Base-by-base conservation (phyloP, 1,284 basidiomycete species). In the Cryptococcus sp. region DNA sequence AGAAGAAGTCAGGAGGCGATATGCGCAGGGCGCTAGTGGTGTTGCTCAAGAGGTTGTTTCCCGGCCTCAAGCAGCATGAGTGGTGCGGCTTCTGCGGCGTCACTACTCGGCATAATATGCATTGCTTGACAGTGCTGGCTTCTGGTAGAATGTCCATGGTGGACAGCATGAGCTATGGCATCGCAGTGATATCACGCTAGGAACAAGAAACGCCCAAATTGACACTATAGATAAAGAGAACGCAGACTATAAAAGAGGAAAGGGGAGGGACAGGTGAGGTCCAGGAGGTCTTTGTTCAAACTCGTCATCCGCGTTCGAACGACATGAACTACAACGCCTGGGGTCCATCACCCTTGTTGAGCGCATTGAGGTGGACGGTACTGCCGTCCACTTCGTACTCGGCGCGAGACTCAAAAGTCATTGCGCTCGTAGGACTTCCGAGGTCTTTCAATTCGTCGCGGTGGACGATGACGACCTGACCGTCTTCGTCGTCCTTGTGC, bases 281-380 rank as follows among this genome's bases (percentile, higher is more conserved):
- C 25, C 25, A 25, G 25, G 25, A 25, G 30, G 5, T 35, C 8
- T 10, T 5, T 35, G 30, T 35, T 35, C 30, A 13, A 13, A 13
- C 7, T 35, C 30, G 13, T 8, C 30, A 10, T 5, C 10, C 30
- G 13, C 17, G 17, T 27, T 10, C 35, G n/a, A 25, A 19, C 47
- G 20, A 6, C 22, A 41, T 48, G 6, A 51, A 16, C 46, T 47
- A 58, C 16, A 43, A 5, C 19, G 52, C 56, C 16, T 50, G 47
- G 15, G 43, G 23, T 16, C 57, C 60, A 39, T 51, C 52, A 19
- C 60, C 63, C 54, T 64, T 60, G 47, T 57, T 43, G 13, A 63
- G 46, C 35, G 48, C 61, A n/a, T 57, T 65, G 20, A 68, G 55
- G 43, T 65, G 58, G 13, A 65, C 58, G 20, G 66, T 66, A 46